Conservation (phyloP, 2,329 filamentous ascomycete genomes). For the Verticillium longisporum region DNA sequence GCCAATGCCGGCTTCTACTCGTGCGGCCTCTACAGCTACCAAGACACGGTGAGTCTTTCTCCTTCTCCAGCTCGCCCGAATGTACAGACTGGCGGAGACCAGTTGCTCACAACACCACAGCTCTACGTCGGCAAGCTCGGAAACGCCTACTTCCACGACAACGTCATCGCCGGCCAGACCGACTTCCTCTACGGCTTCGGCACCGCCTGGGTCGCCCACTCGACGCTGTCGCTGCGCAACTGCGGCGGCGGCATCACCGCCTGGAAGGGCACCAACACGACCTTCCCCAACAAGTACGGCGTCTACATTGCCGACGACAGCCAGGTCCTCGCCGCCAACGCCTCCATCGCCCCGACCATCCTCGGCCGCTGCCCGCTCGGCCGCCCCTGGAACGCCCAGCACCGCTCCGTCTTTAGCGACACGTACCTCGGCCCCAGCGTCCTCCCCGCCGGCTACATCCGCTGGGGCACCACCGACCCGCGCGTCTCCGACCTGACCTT, state of each 20-base stretch:
- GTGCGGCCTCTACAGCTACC: conserved; percentile 59
- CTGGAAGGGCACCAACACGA: conserved; percentile 62
- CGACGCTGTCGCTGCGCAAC: conserved; percentile 45
- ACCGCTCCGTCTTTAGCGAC: conserved; percentile 50
- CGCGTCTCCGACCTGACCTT: conserved; percentile 38
- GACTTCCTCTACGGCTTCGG: conserved; percentile 66
- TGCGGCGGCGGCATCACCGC: conserved; percentile 63
- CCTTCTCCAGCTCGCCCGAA: too few species aligned
- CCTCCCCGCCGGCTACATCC: conserved; percentile 44
- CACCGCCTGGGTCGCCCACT: conserved; percentile 53
- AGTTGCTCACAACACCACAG: conserved; percentile 20
- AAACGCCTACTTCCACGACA: conserved; percentile 57
- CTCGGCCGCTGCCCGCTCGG: conserved; percentile 48
- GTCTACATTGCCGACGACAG: conserved; percentile 52
- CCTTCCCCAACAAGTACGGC: conserved; percentile 59
- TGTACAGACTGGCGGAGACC: not conserved
- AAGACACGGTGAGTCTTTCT: conserved; percentile 50
- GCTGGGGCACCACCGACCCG: conserved; percentile 35
- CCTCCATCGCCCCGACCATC: conserved; percentile 25
- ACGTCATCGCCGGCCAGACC: conserved; percentile 55
- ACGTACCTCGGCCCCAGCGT: conserved; percentile 49
- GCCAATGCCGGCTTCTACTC: conserved; percentile 63
- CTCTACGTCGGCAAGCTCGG: conserved; percentile 61
- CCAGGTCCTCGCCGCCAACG: conserved; percentile 47
- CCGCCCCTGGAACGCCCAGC: conserved; percentile 54